Percentiles rank a stretch among this genome's conserved stretches.
These are phyloP conservation scores for Leccinum boreale DNA, from an alignment of 768 basidiomycete species.

Conservation along the genomic window DNA sequence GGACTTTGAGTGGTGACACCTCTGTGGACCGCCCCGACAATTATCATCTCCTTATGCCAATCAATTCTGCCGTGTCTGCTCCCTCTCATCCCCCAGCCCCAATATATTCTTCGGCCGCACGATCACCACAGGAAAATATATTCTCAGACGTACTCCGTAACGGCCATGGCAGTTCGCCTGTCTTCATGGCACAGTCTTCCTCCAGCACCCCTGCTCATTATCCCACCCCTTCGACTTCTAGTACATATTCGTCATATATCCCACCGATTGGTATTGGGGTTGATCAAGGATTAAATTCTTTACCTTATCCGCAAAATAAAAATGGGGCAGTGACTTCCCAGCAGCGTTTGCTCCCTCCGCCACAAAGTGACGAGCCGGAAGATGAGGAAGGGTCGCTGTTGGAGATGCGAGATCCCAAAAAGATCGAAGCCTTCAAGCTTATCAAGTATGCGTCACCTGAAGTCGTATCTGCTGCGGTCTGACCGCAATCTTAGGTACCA, in stretches of 20 bases:
- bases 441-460: constrained; percentile 53
- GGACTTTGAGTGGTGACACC: constrained; percentile 38
- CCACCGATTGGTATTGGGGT: constrained; percentile 55
- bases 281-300: constrained; percentile 49
- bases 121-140: constrained; percentile 48
- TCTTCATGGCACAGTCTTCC: constrained; percentile 53
- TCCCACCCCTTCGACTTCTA: constrained; percentile 35
- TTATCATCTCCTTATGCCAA: constrained; percentile 57
- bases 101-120: constrained; percentile 44
- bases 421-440: constrained; percentile 76
- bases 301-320: constrained; percentile 45
- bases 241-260: constrained; percentile 45
- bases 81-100: constrained; percentile 29
- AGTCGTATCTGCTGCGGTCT: neutral
- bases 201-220: constrained; percentile 42
- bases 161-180: constrained; percentile 50
- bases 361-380: constrained; percentile 42
- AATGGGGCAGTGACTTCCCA: constrained; percentile 20
- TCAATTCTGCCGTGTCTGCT: constrained; percentile 41
- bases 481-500: constrained; percentile 61
- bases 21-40: constrained; percentile 40
- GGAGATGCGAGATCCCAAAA: constrained; percentile 56
- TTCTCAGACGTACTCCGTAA: constrained; percentile 62
- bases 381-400: constrained; percentile 47
- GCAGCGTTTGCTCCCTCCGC: constrained; percentile 22